Evolutionary conservation across 495 filamentous ascomycete species (phyloP), one percentile per base, ranked within the genome.

Genomic region (Pyronema domesticum): DNA sequence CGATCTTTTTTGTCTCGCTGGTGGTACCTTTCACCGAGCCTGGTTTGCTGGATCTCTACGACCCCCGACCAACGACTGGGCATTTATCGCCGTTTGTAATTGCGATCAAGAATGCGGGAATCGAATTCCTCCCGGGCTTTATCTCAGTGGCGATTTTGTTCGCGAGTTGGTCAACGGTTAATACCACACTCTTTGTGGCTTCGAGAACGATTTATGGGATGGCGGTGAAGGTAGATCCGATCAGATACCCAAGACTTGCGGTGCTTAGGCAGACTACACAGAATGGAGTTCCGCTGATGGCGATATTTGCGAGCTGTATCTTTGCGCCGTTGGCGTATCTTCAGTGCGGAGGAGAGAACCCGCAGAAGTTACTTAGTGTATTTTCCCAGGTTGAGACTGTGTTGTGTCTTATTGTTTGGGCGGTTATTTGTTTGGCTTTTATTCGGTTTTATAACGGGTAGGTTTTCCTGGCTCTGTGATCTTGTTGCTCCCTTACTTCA

Each of bases 81-180:
- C 71, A 78, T 53, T 80, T 78, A 37, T 86, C 83, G 1, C 84
- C 83, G 6, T 85, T 88, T 57, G 85, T 86, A 2, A 71, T 88
- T 18, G 80, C 83, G 8, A 78, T 83, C 51, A 67, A 75, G 54
- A 71, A 78, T 46, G 84, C 83, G 3, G 77, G 78, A 57, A 75
- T 89, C 46, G 65, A 63, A 1, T 80, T 78, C 6, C 77, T 81
- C 46, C 78, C 82, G 42, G 77, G 77, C 44, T 77, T 88, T 64
- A 81, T 88, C 71, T 87, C 86, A 64, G 75, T 78, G 49, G 73
- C 86, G 60, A 83, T 87, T 63, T 73, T 83, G 53, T 70, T 87
- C 19, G 48, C 48, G 13, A 13, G 1, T 18, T 34, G 17, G 18
- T 75, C 72, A 23, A 79, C 84, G 37, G 77, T 77, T 53, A 81